phyloP scores from a whole-genome alignment of 495 filamentous ascomycete species.

The Penicillium desertorum region DNA sequence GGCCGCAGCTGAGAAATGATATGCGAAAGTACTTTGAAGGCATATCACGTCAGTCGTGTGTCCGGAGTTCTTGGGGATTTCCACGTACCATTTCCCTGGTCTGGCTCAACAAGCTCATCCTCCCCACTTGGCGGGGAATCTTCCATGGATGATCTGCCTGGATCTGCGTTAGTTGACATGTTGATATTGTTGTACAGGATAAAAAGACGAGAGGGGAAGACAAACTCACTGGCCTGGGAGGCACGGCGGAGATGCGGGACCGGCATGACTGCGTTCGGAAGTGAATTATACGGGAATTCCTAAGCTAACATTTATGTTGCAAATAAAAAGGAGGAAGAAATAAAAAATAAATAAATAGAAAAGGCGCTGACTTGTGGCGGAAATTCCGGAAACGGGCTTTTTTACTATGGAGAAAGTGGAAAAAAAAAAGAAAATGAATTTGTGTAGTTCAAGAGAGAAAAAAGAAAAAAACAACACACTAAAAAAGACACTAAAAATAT shows the following conservation, averaged over 20 bases:
- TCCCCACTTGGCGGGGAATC: constrained; percentile 50
- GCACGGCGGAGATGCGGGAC: constrained; percentile 35
- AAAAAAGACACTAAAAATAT: constrained; percentile 5
- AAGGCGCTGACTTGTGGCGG: constrained; percentile 5
- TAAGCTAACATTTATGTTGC: constrained; percentile 3
- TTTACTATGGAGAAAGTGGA: constrained; percentile 3
- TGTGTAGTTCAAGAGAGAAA: constrained; percentile 6
- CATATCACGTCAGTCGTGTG: constrained; percentile 3
- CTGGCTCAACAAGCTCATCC: constrained; percentile 77
- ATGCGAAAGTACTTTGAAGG: constrained; percentile 73
- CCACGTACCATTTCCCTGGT: constrained; percentile 57
- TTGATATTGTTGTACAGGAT: constrained; percentile 9
- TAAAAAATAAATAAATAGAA: background rate
- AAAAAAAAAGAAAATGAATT: constrained; percentile 17
- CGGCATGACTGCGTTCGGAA: constrained; percentile 33
- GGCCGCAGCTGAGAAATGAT: constrained; percentile 97
- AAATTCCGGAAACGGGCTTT: background rate
- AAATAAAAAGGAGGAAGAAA: background rate
- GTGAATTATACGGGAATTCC: background rate
- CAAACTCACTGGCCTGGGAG: constrained; percentile 30
- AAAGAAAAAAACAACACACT: background rate
- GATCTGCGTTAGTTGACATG: constrained; percentile 39
- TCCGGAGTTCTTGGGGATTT: background rate
- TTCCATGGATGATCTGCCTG: constrained; percentile 58
- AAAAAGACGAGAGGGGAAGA: constrained; percentile 4